A percentile compares a stretch with the other conserved stretches of the same genome.
Conservation (phyloP, 164 flowering plant genomes). For the Chimonanthus praecox region DNA sequence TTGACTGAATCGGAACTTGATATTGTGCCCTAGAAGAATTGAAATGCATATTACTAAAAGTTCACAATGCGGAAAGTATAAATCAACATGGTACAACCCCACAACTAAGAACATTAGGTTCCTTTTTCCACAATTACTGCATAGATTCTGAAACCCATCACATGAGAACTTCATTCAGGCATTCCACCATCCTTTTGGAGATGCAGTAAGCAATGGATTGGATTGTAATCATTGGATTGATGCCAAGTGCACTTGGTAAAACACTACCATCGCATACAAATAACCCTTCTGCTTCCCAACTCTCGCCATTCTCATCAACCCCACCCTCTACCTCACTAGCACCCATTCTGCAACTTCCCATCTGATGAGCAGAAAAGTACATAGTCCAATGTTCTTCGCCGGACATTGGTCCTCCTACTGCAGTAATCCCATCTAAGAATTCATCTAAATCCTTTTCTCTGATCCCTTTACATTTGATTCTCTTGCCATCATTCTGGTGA, state of each 20-base stretch:
- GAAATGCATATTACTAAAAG: no score
- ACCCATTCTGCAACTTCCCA: conserved; percentile 47
- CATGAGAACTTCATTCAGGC: neutral
- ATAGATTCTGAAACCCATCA: neutral
- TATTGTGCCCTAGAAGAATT: no score
- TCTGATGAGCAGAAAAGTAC: conserved; percentile 35
- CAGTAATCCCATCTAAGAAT: conserved; percentile 24
- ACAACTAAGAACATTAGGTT: neutral
- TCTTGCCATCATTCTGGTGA: conserved; percentile 29
- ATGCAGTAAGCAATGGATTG: conserved; percentile 38
- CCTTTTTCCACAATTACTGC: neutral
- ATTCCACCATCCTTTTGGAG: conserved; percentile 25
- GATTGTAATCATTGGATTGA: conserved; percentile 50
- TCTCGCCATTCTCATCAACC: conserved; percentile 44
- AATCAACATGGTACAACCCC: neutral
- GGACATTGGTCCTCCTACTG: conserved; percentile 17
- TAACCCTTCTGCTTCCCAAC: conserved; percentile 43
- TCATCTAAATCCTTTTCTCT: conserved; percentile 29
- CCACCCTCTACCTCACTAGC: conserved; percentile 26
- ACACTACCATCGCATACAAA: conserved; percentile 42
- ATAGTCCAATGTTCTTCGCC: conserved; percentile 22
- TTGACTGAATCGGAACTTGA: no score
- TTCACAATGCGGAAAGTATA: no score
- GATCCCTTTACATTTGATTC: conserved; percentile 26
- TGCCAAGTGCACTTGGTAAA: conserved; percentile 38